Base-by-base conservation (phyloP, 495 filamentous ascomycete genomes). In the Aspergillus nidulans region DNA sequence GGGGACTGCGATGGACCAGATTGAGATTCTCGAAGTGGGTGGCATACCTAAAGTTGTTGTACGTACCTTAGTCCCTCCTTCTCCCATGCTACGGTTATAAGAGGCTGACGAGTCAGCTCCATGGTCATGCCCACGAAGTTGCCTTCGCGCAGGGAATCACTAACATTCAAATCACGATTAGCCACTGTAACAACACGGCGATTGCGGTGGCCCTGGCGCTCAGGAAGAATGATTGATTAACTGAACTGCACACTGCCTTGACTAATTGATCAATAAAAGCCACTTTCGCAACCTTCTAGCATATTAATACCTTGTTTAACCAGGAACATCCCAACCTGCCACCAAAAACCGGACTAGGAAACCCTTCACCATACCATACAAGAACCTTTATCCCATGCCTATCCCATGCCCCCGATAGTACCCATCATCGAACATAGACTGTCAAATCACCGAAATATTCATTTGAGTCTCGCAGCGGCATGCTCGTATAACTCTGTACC, bases 1-100 rank as follows among this genome's bases (percentile, higher is more conserved):
- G 4, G 94, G 94, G 54, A 91, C 92, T 38, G 79, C 85, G 20
- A 66, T 99, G 76, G 90, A 86, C 76, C 92, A 96, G 15, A 97
- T 99, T 72, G 94, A 99, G 78, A 90, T 99, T 56, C 64, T 80
- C 20, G 83, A 79, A 53, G 85, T 91, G 0, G 19, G 52, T 6
- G 62, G 56, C 16, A 49, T 59, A 26, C 62, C 56, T 3, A 51
- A 32, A 6, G 53, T 61, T 6, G 46, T 54, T 30, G 62, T 64
- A 30, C 28, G 62, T 57, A 34, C 25, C 5, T 45, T 58, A 50
- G 53, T 18, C 6, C 8, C 13, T 1, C 24, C 44, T 30, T 25
- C 7, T 28, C 6, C n/a, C 19, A 24, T n/a, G n/a, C n/a, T n/a
- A n/a, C 19, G 18, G 26, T 16, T 18, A 7, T n/a, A 28, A 21